These are phyloP conservation scores for Fusarium tjaetaba DNA, from an alignment of 2,329 filamentous ascomycete species.

Conservation along the genomic window DNA sequence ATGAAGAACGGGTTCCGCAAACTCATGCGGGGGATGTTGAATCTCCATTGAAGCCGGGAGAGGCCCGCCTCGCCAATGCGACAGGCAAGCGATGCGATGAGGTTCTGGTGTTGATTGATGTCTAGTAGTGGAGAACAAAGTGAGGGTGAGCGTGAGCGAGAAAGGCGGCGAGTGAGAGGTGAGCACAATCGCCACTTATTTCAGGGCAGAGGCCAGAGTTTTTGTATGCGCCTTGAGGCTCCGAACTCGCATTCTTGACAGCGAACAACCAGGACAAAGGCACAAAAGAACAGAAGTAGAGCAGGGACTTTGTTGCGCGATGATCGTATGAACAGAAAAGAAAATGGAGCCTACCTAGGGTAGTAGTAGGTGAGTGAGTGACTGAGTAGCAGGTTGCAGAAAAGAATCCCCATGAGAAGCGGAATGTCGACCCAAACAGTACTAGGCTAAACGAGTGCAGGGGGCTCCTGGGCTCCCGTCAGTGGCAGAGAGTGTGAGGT, in stretches of 20 bases:
- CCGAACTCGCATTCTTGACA: conserved; percentile 22
- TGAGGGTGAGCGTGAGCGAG: background rate
- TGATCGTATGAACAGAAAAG: conserved; percentile 3
- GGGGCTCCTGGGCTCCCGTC: background rate
- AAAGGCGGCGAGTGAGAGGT: conserved; percentile 24
- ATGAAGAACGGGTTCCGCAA: conserved; percentile 10
- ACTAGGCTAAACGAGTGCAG: conserved; percentile 9
- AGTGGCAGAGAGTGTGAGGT: background rate
- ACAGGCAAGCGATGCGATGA: conserved; percentile 19
- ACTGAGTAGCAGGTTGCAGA: conserved; percentile 12
- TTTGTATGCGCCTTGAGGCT: background rate
- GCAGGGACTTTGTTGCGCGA: conserved; percentile 2
- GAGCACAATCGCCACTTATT: conserved; percentile 33
- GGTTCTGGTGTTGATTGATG: conserved; percentile 4
- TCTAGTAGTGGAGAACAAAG: conserved; percentile 10
- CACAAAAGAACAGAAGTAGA: background rate
- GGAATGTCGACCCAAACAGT: conserved; percentile 18
- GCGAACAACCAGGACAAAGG: background rate
- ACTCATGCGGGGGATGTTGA: conserved; percentile 23
- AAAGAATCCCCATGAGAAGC: conserved; percentile 17
- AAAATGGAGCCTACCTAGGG: conserved; percentile 14
- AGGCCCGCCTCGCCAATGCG: conserved; percentile 31
- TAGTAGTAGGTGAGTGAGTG: background rate
- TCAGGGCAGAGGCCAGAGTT: conserved; percentile 29
- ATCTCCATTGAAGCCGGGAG: conserved; percentile 37